Evolutionary conservation across 352 stramenopile genomes (phyloP), one percentile per base, ranked within the genome.

Genomic region (Aphanomyces invadans): DNA sequence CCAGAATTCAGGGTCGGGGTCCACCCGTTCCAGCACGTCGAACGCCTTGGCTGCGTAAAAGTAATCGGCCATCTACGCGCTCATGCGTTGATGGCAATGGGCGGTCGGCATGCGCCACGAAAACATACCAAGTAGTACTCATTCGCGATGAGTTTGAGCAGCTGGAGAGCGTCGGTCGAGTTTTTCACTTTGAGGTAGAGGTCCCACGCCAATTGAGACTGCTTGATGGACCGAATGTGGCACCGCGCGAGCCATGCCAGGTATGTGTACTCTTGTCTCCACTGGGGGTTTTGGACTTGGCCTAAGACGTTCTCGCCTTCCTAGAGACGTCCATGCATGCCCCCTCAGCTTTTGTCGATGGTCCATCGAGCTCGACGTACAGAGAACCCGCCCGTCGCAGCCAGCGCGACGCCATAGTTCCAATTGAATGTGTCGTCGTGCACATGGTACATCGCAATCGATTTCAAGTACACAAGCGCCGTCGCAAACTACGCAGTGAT

Each of bases 91-190:
- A n/a, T n/a, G n/a, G n/a, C n/a, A n/a, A n/a, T n/a, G n/a, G n/a
- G n/a, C n/a, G n/a, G n/a, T n/a, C n/a, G n/a, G n/a, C n/a, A n/a
- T n/a, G n/a, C n/a, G n/a, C n/a, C n/a, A n/a, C n/a, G n/a, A n/a
- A n/a, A n/a, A 29, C 36, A 1, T 60, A 68, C 54, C 9, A 63
- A 46, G 72, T 92, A 90, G 39, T 70, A 90, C 36, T 89, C 80
- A 70, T 88, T 88, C 1, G 79, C 83, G 55, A 89, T 81, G 29
- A 91, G 79, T 63, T 83, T 77, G 57, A 81, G 80, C 32, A 90
- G 64, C 61, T 87, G 74, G 46, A 90, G 70, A 39, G 79, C 79
- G 65, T 87, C 72, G 26, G 51, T 62, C 10, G 74, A 73, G 63
- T 79, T 77, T 51, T 86, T 73, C 62, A 88, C 71, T 26, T 78